These are phyloP conservation scores for Zygotorulaspora chibaensis DNA, from an alignment of 805 yeast species.

Conservation along the genomic window DNA sequence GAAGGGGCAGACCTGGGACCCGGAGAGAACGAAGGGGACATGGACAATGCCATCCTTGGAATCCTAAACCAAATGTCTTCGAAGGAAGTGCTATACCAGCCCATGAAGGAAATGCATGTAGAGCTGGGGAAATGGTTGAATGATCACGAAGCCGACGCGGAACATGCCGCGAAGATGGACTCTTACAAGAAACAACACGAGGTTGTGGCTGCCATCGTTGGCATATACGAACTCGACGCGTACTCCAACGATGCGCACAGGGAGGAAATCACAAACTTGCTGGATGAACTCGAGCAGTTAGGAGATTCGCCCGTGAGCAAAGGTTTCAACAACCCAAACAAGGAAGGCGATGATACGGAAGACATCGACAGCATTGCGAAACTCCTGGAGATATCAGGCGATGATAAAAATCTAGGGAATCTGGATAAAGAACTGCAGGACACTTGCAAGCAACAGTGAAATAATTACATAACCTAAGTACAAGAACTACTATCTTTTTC, in stretches of 20 bases:
- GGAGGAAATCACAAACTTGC: constrained; percentile 22
- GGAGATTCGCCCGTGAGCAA: constrained; percentile 34
- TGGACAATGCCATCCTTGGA: constrained; percentile 64
- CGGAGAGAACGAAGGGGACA: constrained; percentile 29
- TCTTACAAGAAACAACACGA: constrained; percentile 60
- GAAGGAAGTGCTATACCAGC: constrained; percentile 82
- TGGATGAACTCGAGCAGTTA: constrained; percentile 31
- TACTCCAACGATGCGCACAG: constrained; percentile 38
- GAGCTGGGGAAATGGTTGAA: constrained; percentile 71
- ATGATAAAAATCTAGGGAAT: constrained; percentile 20
- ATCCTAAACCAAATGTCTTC: constrained; percentile 80
- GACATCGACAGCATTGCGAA: constrained; percentile 21
- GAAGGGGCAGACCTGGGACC: constrained; percentile 19
- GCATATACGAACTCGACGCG: constrained; percentile 57
- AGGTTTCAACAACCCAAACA: constrained; percentile 14
- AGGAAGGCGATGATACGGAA: constrained; percentile 2
- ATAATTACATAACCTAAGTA: too few species aligned
- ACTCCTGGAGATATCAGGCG: constrained; percentile 26
- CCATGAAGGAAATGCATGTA: constrained; percentile 71
- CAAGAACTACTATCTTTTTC: too few species aligned
- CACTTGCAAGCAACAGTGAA: constrained; percentile 30
- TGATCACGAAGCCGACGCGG: constrained; percentile 43
- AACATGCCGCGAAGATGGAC: constrained; percentile 44
- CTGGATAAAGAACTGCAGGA: constrained; percentile 31
- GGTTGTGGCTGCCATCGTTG: constrained; percentile 57